A percentile compares a stretch with the other conserved stretches of the same genome.
Conservation (phyloP, 2,329 filamentous ascomycete species). For the Aphanocladium album region DNA sequence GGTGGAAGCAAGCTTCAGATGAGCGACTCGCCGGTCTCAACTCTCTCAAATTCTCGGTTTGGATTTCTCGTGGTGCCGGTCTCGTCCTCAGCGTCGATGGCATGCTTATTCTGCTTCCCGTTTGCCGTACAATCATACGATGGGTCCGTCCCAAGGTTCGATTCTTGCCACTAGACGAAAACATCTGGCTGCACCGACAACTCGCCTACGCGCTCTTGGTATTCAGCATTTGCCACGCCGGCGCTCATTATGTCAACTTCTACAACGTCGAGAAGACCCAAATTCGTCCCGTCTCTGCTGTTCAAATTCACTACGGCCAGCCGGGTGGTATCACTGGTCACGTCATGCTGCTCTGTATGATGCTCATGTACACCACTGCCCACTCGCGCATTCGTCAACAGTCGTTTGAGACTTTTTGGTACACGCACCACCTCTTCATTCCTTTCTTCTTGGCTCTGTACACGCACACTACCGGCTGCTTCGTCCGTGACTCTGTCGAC, state of each 20-base stretch:
- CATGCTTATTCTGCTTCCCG: conserved; percentile 84
- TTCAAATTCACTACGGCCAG: conserved; percentile 88
- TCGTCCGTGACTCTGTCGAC: conserved; percentile 75
- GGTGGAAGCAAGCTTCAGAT: conserved; percentile 73
- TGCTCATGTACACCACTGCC: conserved; percentile 95
- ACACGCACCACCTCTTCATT: conserved; percentile 97
- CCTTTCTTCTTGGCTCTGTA: conserved; percentile 92
- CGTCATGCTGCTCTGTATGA: conserved; percentile 98
- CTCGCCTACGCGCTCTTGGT: conserved; percentile 83
- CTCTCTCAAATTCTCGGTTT: conserved; percentile 79
- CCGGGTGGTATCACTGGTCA: conserved; percentile 92
- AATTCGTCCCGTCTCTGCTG: conserved; percentile 70
- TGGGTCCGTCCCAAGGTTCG: conserved; percentile 79
- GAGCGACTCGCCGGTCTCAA: conserved; percentile 71
- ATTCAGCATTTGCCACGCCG: conserved; percentile 72
- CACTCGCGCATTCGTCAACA: conserved; percentile 93
- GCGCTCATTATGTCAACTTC: conserved; percentile 94
- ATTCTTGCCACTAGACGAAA: conserved; percentile 92
- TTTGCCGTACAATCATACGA: conserved; percentile 86
- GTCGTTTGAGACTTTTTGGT: conserved; percentile 98
- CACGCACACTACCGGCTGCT: conserved; percentile 93
- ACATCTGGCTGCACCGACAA: conserved; percentile 94
- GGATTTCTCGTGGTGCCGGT: conserved; percentile 91
- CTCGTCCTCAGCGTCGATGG: conserved; percentile 79
- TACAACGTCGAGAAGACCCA: conserved; percentile 88